phyloP scores from a whole-genome alignment of 495 filamentous ascomycete species.

The Xylaria intraflava region DNA sequence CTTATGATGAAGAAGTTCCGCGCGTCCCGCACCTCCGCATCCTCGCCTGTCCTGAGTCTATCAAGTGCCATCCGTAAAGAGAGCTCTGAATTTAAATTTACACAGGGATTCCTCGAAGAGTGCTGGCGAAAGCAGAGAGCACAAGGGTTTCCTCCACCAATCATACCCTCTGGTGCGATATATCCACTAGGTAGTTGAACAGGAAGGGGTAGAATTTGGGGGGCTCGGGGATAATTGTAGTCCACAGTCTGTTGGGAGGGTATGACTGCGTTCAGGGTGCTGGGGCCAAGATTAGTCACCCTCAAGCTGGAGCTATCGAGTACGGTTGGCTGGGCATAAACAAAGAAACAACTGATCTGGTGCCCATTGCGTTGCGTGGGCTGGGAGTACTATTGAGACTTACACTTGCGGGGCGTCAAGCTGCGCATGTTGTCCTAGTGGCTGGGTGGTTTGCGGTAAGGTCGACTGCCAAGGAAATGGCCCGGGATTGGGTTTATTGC shows the following conservation, averaged over 20 bases:
- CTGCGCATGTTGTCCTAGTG: neutral
- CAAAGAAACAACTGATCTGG: neutral
- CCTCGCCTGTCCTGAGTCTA: constrained; percentile 12
- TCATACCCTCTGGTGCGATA: constrained; percentile 1
- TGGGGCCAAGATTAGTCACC: neutral
- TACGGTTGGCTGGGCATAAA: neutral
- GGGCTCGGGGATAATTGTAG: neutral
- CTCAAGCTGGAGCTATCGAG: neutral
- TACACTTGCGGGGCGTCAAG: neutral
- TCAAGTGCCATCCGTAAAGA: constrained; percentile 26
- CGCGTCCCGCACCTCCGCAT: neutral
- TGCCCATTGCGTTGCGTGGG: neutral
- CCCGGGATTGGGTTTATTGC: neutral
- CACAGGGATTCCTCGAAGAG: constrained; percentile 19
- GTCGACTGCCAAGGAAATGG: neutral
- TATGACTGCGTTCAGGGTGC: neutral
- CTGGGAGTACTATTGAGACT: neutral
- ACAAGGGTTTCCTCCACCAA: constrained; percentile 17
- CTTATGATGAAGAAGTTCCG: constrained; percentile 5
- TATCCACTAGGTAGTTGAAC: constrained; percentile 9
- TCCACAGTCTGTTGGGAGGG: neutral
- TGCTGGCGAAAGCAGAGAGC: constrained; percentile 28
- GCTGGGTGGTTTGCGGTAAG: neutral
- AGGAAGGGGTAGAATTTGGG: neutral
- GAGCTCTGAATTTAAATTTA: constrained; percentile 27